Conservation (phyloP, 345 rosid species). For the Melastoma malabathricum region DNA sequence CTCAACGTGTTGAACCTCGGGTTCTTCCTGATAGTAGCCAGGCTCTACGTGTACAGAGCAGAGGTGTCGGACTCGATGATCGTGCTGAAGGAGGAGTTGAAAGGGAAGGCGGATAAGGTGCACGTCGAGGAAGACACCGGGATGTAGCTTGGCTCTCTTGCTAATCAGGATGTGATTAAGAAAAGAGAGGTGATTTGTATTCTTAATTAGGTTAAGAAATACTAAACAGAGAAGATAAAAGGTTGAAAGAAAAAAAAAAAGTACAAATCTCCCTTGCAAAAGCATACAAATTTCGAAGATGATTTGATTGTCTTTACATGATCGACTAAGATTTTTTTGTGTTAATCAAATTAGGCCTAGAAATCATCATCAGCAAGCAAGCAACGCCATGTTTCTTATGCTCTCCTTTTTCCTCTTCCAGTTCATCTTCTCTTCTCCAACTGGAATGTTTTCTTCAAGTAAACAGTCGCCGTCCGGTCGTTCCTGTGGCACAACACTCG, state of each 20-base stretch:
- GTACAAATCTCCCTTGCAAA: too few relatives aligned
- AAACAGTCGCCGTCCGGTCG: conserved; percentile 50
- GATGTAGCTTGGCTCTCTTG: neutral
- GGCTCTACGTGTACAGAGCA: conserved; percentile 50
- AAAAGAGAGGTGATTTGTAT: neutral
- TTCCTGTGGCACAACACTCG: conserved; percentile 73
- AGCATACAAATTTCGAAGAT: too few relatives aligned
- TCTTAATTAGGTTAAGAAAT: too few relatives aligned
- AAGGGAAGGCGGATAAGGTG: conserved; percentile 11
- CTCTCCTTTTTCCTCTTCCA: too few relatives aligned
- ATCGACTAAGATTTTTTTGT: too few relatives aligned
- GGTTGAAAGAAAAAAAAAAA: too few relatives aligned
- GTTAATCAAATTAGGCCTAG: too few relatives aligned
- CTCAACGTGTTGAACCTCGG: conserved; percentile 45
- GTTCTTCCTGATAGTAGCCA: conserved; percentile 42
- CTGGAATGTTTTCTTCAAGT: conserved; percentile 59
- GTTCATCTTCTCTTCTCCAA: conserved; percentile 48
- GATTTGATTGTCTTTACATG: too few relatives aligned
- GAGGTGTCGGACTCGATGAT: conserved; percentile 49
- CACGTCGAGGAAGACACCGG: conserved; percentile 8
- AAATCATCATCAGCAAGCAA: too few relatives aligned
- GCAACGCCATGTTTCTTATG: too few relatives aligned
- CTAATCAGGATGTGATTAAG: neutral
- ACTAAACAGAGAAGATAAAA: too few relatives aligned
- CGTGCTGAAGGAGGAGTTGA: conserved; percentile 37